Evolutionary conservation across 805 yeast species (phyloP).

Genomic region (Brettanomyces nanus): DNA sequence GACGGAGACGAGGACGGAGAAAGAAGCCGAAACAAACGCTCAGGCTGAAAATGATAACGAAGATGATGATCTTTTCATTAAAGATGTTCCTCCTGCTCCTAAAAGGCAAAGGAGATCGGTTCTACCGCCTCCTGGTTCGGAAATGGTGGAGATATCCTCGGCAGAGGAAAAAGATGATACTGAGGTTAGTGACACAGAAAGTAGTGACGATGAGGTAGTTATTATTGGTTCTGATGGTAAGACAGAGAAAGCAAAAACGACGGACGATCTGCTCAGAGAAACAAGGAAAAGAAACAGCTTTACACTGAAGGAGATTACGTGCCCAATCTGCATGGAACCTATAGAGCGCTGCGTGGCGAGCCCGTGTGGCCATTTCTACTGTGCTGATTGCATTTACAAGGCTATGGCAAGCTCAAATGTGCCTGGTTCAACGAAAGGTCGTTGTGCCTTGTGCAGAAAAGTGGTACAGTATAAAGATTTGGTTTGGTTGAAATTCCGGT

Average conservation of each 20-base stretch:
- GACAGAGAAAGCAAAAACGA: slow-evolving; percentile 24
- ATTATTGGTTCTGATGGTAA: slow-evolving; percentile 29
- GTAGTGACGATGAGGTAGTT: slow-evolving; percentile 25
- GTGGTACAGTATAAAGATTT: slow-evolving; percentile 22
- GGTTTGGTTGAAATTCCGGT: slow-evolving; percentile 24
- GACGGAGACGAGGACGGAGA: not conserved
- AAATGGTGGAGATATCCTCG: not conserved
- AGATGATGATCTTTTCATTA: not conserved
- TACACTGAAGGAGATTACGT: slow-evolving; percentile 29
- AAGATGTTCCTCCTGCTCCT: not conserved
- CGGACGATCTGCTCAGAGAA: slow-evolving; percentile 24
- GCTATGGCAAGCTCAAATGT: slow-evolving; percentile 39
- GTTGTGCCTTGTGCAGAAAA: slow-evolving; percentile 28
- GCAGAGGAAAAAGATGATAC: slow-evolving; percentile 3
- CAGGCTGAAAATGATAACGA: not conserved
- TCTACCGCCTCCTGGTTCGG: not conserved
- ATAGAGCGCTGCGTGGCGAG: slow-evolving; percentile 40
- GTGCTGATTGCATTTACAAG: slow-evolving; percentile 43
- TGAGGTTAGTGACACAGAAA: slow-evolving; percentile 5
- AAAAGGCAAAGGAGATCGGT: not conserved
- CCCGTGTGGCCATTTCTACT: slow-evolving; percentile 53
- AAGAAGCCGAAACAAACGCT: too few species aligned
- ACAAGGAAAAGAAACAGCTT: slow-evolving; percentile 16
- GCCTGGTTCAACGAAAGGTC: slow-evolving; percentile 18
- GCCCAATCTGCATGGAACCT: slow-evolving; percentile 52